Base-by-base conservation (phyloP, 345 rosid genomes). In the Syzygium jambos region DNA sequence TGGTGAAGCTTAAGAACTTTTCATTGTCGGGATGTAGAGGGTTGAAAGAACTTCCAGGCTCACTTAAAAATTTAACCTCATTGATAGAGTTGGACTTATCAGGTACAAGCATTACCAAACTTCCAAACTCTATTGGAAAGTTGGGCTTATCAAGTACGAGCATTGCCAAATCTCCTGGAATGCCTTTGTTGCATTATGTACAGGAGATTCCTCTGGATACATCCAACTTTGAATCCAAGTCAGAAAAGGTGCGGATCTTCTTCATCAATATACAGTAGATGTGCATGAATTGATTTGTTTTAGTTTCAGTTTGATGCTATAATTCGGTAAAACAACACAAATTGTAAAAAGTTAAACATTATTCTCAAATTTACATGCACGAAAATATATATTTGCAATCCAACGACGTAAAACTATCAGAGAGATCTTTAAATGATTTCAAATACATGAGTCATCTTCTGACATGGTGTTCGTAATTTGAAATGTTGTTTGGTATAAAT, bases 31-130 rank as follows among this genome's bases (percentile, higher is more conserved):
- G 65, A 3, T 59, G 65, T 59, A 59, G 8, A 27, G 65, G 65
- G 30, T 59, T 59, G 30, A 59, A 6, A 59, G 65, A 59, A 59
- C 65, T 59, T 59, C 65, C 30, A 3, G 1, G 4, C 2, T 59
- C 65, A 27, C 16, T 59, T 59, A 6, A 3, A 27, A 59, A 59
- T 27, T 59, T 59, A 59, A 27, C 65, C 30, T 59, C 30, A 59
- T 25, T 59, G 1, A 12, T 0, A 11, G 2, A 59, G 30, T 11
- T 57, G 7, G 3, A 57, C 29, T 57, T 57, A 57, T 23, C 14
- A 5, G 63, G 63, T 5, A 57, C 63, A 0, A 11, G 1, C 29
- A 57, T 57, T 57, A 12, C 3, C 0, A 57, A 25, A 57, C 0
- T n/a, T 57, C 63, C 63, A 43, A 43, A 43, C 46, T 43, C 46